Percentiles rank a stretch among this genome's conserved stretches.
Evolutionary conservation across 2,329 filamentous ascomycete genomes (phyloP).

Genomic region (Penicillium capsulatum): DNA sequence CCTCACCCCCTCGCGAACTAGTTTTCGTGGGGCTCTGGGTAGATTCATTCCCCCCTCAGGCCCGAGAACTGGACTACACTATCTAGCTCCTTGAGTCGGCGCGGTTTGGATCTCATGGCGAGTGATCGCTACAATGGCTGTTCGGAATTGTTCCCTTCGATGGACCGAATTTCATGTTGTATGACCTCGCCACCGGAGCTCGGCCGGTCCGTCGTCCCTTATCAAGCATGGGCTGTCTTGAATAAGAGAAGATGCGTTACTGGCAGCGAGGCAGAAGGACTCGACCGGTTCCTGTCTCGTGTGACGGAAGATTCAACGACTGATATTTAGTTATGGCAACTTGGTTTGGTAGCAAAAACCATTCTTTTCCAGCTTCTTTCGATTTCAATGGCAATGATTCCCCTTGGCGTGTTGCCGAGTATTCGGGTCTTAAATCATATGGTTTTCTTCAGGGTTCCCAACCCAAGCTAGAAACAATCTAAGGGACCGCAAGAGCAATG

Average conservation of each 20-base stretch:
- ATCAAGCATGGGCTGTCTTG: background rate
- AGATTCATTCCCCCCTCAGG: slow-evolving; percentile 16
- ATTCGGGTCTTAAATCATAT: no score
- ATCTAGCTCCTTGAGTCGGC: slow-evolving; percentile 10
- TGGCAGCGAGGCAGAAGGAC: slow-evolving; percentile 21
- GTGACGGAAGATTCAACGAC: slow-evolving; percentile 26
- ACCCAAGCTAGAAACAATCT: background rate
- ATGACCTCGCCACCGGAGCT: slow-evolving; percentile 24
- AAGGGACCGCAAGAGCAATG: no score
- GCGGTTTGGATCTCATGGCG: slow-evolving; percentile 24
- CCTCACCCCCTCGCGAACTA: slow-evolving; percentile 17
- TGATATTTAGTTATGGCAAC: slow-evolving; percentile 29
- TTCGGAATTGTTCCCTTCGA: slow-evolving; percentile 2
- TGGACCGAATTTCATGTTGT: slow-evolving; percentile 11
- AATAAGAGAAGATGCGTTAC: slow-evolving; percentile 10
- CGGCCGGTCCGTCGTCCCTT: slow-evolving; percentile 18
- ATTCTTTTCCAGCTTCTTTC: slow-evolving; percentile 19
- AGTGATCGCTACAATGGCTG: slow-evolving; percentile 24
- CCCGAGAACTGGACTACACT: slow-evolving; percentile 6
- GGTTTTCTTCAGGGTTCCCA: slow-evolving; percentile 5
- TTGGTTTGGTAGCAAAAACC: slow-evolving; percentile 31
- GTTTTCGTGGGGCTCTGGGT: slow-evolving; percentile 25
- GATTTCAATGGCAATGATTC: slow-evolving; percentile 5
- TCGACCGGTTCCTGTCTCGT: slow-evolving; percentile 25
- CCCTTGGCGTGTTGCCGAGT: background rate